These are phyloP conservation scores for Neurospora sp. DNA, from an alignment of 495 filamentous ascomycete species.

Conservation along the genomic window DNA sequence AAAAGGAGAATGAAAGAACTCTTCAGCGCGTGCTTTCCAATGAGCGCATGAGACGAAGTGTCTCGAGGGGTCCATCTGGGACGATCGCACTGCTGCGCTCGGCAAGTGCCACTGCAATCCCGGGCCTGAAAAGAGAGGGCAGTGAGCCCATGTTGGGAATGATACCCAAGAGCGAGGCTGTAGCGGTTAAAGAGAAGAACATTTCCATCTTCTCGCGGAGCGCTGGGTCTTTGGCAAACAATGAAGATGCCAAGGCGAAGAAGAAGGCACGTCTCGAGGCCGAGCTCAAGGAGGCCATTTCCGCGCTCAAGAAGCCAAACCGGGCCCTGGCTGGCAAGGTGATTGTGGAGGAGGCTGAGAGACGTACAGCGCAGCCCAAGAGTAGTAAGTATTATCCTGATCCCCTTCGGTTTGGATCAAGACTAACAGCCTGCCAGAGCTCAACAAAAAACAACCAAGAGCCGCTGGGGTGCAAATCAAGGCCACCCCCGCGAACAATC, in stretches of 20 bases:
- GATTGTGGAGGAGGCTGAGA: constrained; percentile 59
- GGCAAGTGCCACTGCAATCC: constrained; percentile 49
- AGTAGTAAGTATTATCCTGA: constrained; percentile 19
- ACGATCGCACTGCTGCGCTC: constrained; percentile 56
- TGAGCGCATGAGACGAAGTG: constrained; percentile 42
- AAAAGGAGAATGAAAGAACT: constrained; percentile 47
- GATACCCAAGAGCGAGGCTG: constrained; percentile 35
- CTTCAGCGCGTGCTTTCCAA: constrained; percentile 66
- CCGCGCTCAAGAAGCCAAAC: constrained; percentile 77
- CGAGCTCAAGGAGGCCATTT: constrained; percentile 75
- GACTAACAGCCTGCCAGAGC: constrained; percentile 34
- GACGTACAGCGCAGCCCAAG: constrained; percentile 35
- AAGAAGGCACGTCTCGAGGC: constrained; percentile 69
- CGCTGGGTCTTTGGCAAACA: constrained; percentile 9
- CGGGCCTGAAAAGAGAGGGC: constrained; percentile 51
- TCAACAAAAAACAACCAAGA: constrained; percentile 54
- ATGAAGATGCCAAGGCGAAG: constrained; percentile 51
- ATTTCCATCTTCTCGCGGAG: constrained; percentile 14
- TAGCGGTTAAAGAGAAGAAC: constrained; percentile 26
- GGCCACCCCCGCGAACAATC: constrained; percentile 60
- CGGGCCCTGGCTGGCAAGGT: constrained; percentile 64
- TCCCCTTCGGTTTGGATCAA: neutral
- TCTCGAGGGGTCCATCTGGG: constrained; percentile 41
- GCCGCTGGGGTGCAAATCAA: constrained; percentile 56
- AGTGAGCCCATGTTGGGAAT: constrained; percentile 48